These are phyloP conservation scores for Ogataea paradorogensis DNA, from an alignment of 805 yeast species.

Conservation along the genomic window DNA sequence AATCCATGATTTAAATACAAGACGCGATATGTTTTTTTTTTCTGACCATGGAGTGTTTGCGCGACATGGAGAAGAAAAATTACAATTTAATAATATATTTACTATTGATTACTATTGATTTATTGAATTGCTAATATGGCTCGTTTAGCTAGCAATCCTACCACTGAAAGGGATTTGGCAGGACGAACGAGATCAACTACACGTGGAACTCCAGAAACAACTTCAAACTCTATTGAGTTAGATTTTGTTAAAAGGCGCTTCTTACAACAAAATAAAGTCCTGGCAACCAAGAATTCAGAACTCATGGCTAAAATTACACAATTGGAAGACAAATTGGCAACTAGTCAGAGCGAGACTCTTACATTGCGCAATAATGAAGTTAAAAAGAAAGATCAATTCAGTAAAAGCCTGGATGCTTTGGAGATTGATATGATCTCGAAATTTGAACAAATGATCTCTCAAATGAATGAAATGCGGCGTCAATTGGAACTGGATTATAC, in stretches of 20 bases:
- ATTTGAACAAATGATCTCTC: slow-evolving; percentile 13
- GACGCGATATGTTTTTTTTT: background rate
- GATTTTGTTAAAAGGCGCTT: slow-evolving; percentile 28
- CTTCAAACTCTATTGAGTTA: slow-evolving; percentile 14
- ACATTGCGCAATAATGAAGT: slow-evolving; percentile 24
- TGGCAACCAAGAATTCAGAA: slow-evolving; percentile 57
- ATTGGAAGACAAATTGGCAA: slow-evolving; percentile 46
- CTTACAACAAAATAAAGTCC: slow-evolving; percentile 49
- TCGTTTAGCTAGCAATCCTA: slow-evolving; percentile 21
- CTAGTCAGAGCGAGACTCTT: slow-evolving; percentile 26
- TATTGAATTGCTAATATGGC: slow-evolving; percentile 18
- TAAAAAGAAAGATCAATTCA: slow-evolving; percentile 13
- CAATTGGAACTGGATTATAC: slow-evolving; percentile 5
- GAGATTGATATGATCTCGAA: slow-evolving; percentile 11
- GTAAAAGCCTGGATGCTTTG: slow-evolving; percentile 7
- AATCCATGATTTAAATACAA: slow-evolving; percentile 9
- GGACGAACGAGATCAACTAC: slow-evolving; percentile 1
- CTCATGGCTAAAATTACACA: slow-evolving; percentile 49
- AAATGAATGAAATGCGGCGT: slow-evolving; percentile 14
- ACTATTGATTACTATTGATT: slow-evolving; percentile 1
- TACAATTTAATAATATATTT: no score
- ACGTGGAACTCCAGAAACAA: slow-evolving; percentile 11
- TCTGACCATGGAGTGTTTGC: background rate
- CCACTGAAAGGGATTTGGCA: slow-evolving; percentile 5
- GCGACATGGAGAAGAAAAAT: slow-evolving; percentile 3